Evolutionary conservation across 1,139 yeast genomes (phyloP).

Genomic region (Saccharomyces uvarum): DNA sequence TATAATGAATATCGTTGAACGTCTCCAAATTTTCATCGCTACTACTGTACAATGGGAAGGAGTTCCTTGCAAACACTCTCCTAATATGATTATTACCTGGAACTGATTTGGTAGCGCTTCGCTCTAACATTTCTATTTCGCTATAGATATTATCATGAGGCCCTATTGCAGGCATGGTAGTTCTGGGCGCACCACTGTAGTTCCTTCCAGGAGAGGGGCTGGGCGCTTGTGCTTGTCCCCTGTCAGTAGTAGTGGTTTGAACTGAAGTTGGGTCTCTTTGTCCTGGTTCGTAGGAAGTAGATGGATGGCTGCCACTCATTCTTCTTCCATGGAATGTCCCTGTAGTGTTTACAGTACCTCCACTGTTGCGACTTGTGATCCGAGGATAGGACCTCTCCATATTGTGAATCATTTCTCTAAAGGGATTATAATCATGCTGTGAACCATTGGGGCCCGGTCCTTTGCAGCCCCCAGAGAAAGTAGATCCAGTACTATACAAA

Average conservation of each 20-base stretch:
- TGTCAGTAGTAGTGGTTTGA: background rate
- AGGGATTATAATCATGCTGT: constrained; percentile 31
- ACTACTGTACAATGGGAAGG: constrained; percentile 16
- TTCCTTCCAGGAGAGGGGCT: background rate
- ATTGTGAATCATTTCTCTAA: constrained; percentile 20
- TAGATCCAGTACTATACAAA: constrained; percentile 46
- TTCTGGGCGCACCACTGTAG: background rate
- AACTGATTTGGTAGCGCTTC: constrained; percentile 15
- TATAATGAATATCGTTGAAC: constrained; percentile 32
- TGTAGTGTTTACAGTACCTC: constrained; percentile 16
- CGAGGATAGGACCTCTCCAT: constrained; percentile 16
- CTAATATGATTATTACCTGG: constrained; percentile 25
- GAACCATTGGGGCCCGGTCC: constrained; percentile 34
- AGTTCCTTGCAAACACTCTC: constrained; percentile 26
- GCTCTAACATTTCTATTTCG: constrained; percentile 19
- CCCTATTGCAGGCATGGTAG: constrained; percentile 6
- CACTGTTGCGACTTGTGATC: constrained; percentile 11
- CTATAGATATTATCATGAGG: constrained; percentile 28
- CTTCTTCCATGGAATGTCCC: constrained; percentile 12
- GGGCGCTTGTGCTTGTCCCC: constrained; percentile 15
- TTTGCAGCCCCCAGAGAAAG: constrained; percentile 40
- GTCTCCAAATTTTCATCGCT: constrained; percentile 10
- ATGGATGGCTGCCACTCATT: background rate
- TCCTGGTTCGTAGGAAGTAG: background rate
- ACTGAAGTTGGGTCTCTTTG: background rate